Base-by-base conservation (phyloP, 805 yeast species). In the Torulaspora maleeae region DNA sequence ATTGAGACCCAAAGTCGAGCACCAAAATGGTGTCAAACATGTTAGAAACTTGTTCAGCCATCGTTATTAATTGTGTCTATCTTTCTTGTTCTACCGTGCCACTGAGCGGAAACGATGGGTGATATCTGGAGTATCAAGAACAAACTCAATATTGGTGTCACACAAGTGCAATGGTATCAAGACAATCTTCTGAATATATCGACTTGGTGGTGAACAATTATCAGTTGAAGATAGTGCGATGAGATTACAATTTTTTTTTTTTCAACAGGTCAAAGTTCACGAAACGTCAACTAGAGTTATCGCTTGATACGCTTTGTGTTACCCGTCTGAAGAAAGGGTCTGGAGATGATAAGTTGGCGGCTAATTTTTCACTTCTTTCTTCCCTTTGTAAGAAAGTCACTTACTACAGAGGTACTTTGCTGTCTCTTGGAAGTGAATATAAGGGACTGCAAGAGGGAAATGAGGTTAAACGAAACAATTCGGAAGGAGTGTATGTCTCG, bases 1-100 rank as follows among this genome's bases (percentile, higher is more conserved):
- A 93, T 74, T 93, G 99, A 50, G 99, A 93, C 52, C 99, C 99
- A 65, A 93, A 93, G 69, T 93, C 99, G 66, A 93, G 79, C 67
- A 93, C 97, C 73, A 93, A 77, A 57, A 93, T 89, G 74, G 99
- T 93, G 79, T 93, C 95, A 72, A 93, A 93, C 50, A 86, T 88
- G 59, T 78, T 79, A 59, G 95, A 79, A 50, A 93, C 97, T 71
- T 87, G 72, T 54, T 63, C 68, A 46, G 59, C 61, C 52, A 49
- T 49, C 13, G 13, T 24, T 22, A 38, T 32, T n/a, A 10, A 29
- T 36, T 3, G 35, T 2, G 27, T 29, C 12, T 28, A 12, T 16
- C 12, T 16, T 13, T 28, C 35, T 28, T 17, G 17, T 10, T 10
- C 16, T 25, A 27, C 35, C 12, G n/a, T 28, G 35, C 27, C 15